These are phyloP conservation scores for Lecanosticta acicola DNA, from an alignment of 2,329 filamentous ascomycete genomes.

Conservation along the genomic window DNA sequence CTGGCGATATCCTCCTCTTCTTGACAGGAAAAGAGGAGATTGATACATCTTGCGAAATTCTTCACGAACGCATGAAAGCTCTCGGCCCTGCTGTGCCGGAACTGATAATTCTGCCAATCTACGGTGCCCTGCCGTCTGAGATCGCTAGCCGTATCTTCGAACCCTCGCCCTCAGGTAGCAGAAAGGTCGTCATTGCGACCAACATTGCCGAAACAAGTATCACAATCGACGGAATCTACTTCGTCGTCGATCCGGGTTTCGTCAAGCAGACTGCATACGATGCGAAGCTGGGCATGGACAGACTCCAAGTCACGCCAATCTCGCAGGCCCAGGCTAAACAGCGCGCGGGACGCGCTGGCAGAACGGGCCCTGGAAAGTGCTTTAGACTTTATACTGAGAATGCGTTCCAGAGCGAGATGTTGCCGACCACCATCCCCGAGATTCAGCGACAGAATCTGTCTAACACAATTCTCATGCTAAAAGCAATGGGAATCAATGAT, in stretches of 20 bases:
- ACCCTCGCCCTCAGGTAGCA: conserved; percentile 73
- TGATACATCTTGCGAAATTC: conserved; percentile 85
- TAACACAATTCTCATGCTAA: conserved; percentile 92
- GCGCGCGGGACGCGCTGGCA: conserved; percentile 81
- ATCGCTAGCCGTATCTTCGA: conserved; percentile 95
- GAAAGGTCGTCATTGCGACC: conserved; percentile 95
- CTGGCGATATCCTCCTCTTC: conserved; percentile 93
- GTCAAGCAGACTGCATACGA: conserved; percentile 98
- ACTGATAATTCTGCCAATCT: conserved; percentile 89
- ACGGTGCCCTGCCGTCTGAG: conserved; percentile 85
- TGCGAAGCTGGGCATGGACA: conserved; percentile 95
- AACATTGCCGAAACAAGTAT: conserved; percentile 98
- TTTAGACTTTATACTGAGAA: conserved; percentile 94
- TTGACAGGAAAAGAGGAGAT: conserved; percentile 97
- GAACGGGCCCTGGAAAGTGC: conserved; percentile 92
- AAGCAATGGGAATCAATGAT: conserved; percentile 99
- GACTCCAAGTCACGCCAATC: conserved; percentile 89
- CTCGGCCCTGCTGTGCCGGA: conserved; percentile 86
- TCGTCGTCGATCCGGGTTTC: conserved; percentile 93
- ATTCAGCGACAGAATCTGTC: conserved; percentile 93
- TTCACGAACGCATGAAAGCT: conserved; percentile 94
- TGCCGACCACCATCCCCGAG: conserved; percentile 91
- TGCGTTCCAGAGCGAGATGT: conserved; percentile 93
- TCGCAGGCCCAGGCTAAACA: conserved; percentile 96
- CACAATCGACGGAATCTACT: conserved; percentile 96